Evolutionary conservation across 176 grass and related monocot genomes (phyloP), one percentile per base, ranked within the genome.

Genomic region (Oryza rufipogon): DNA sequence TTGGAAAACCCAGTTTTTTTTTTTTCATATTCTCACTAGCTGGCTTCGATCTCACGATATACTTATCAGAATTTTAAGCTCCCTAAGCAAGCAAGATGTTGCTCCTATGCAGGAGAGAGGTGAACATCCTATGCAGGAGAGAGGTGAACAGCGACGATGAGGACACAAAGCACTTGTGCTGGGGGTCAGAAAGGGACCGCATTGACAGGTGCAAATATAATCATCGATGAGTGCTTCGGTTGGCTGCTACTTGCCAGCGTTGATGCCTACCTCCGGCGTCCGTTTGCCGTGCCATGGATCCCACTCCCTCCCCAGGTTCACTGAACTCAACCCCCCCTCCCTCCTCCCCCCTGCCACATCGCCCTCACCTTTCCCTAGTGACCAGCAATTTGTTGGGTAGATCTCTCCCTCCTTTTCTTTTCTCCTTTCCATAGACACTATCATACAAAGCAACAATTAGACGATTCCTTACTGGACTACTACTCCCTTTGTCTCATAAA

Each of bases 81-180:
- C 5, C 5, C 36, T 38, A 38, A 36, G 34, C 34, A 36, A 38
- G 0, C 36, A 38, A 6, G 36, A 38, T 38, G 36, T 38, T 38
- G 0, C 36, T 38, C 4, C 36, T 5, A 0, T 38, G 36, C 36
- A 38, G 36, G 38, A 39, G 28, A 1, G 25, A 25, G 25, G 25
- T 25, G 25, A 25, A 25, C 25, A 25, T 36, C 4, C 36, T 5
- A 0, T 36, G 36, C 36, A 36, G 36, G 38, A 8, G 39, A 41
- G 39, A 44, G 9, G 22, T 16, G 80, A 10, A 76, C 41, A 20
- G 32, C 10, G 9, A 88, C 10, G 9, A 88, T 66, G 86, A 73
- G 80, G 81, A 77, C 75, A 74, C 79, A 47, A 52, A 74, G 83
- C 75, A 78, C 75, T 71, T 63, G 74, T 17, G 54, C 17, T 17